Percentiles rank a stretch among this genome's conserved stretches.
These are phyloP conservation scores for Dryas alaskensis DNA, from an alignment of 306 rosid species.

Conservation along the genomic window DNA sequence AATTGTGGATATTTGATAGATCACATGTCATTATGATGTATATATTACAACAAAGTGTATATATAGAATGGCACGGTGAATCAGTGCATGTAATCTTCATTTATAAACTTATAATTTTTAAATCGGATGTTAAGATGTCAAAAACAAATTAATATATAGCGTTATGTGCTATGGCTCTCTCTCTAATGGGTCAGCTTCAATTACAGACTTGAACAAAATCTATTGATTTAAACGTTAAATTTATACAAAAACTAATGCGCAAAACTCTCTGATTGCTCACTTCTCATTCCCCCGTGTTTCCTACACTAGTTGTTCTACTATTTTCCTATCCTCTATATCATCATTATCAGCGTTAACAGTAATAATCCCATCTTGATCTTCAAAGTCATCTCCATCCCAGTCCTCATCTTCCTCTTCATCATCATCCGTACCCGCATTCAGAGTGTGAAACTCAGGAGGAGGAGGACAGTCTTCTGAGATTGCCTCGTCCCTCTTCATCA, in stretches of 20 bases:
- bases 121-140: too few relatives aligned
- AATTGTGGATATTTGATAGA: too few relatives aligned
- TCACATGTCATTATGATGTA: too few relatives aligned
- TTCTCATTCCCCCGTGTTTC: slow-evolving; percentile 10
- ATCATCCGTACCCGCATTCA: slow-evolving; percentile 45
- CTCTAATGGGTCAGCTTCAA: too few relatives aligned
- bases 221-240: not conserved
- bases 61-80: too few relatives aligned
- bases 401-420: slow-evolving; percentile 36
- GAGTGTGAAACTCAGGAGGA: slow-evolving; percentile 61
- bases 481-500: slow-evolving; percentile 77
- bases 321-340: slow-evolving; percentile 19
- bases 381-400: not conserved
- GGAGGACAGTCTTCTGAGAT: slow-evolving; percentile 91
- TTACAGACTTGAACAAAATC: not conserved
- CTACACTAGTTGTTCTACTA: not conserved
- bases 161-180: too few relatives aligned
- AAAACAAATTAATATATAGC: too few relatives aligned
- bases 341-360: slow-evolving; percentile 11
- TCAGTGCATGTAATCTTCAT: too few relatives aligned
- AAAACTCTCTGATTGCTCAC: not conserved
- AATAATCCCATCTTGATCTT: slow-evolving; percentile 25
- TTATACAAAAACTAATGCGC: slow-evolving; percentile 4
- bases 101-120: too few relatives aligned
- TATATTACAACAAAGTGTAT: too few relatives aligned